phyloP scores from a whole-genome alignment of 192 early-diverging fungal species.

The Kappamyces sp. region DNA sequence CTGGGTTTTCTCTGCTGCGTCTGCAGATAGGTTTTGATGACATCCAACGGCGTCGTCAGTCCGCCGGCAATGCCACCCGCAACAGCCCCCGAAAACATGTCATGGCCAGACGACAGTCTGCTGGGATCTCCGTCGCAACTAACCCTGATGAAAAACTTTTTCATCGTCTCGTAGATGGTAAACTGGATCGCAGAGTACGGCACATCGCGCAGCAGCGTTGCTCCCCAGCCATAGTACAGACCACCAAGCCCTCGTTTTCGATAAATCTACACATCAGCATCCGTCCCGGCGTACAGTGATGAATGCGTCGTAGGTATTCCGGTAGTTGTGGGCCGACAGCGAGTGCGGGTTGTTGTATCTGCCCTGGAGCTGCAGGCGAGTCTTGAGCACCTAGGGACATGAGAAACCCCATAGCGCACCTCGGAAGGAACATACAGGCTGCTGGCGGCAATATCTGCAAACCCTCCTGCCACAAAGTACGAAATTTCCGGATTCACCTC shows the following conservation, averaged over 20 bases:
- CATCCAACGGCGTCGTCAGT: constrained; percentile 37
- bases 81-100: constrained; percentile 21
- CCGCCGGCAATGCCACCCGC: constrained; percentile 22
- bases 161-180: constrained; percentile 32
- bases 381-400: constrained; percentile 73
- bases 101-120: constrained; percentile 15
- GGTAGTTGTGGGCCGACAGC: constrained; percentile 74
- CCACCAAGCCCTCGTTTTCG: constrained; percentile 33
- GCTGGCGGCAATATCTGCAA: constrained; percentile 26
- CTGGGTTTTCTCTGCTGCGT: constrained; percentile 22
- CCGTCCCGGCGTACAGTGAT: constrained; percentile 10
- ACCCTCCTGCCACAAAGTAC: constrained; percentile 28
- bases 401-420: constrained; percentile 1
- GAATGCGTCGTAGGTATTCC: constrained; percentile 59
- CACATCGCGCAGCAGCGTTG: constrained; percentile 34
- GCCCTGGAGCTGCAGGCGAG: constrained; percentile 86
- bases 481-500: constrained; percentile 10
- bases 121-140: constrained; percentile 4
- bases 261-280: constrained; percentile 17
- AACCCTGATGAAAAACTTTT: constrained; percentile 5
- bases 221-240: constrained; percentile 35
- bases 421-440: constrained; percentile 35
- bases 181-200: constrained; percentile 40
- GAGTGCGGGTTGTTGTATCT: constrained; percentile 64
- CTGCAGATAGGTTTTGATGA: constrained; percentile 36